These are phyloP conservation scores for Pilobolus umbonatus DNA, from an alignment of 192 early-diverging fungal genomes.

Conservation along the genomic window DNA sequence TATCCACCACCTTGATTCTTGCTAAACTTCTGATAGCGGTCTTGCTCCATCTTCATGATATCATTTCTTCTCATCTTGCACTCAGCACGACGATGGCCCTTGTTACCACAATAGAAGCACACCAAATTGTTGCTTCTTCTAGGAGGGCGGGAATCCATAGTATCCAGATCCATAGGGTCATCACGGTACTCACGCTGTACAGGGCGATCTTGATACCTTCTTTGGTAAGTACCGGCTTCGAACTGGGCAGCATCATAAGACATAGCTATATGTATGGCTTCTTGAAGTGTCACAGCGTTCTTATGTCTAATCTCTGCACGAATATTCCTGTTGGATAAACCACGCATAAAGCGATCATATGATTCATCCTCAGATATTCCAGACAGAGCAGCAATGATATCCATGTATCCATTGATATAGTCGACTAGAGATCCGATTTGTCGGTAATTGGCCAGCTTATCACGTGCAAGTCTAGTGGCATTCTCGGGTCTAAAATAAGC, in stretches of 20 bases:
- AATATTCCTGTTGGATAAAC: not conserved
- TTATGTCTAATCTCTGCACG: not conserved
- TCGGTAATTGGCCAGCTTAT: not conserved
- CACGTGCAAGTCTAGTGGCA: not conserved
- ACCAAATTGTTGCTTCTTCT: not conserved
- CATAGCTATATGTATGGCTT: not conserved
- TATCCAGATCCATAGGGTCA: not conserved
- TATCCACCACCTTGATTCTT: too few relatives aligned
- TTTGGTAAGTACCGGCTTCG: not conserved
- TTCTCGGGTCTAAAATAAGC: not conserved
- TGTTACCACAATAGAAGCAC: constrained; percentile 1
- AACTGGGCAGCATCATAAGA: not conserved
- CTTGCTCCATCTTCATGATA: constrained; percentile 2
- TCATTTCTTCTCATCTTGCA: not conserved
- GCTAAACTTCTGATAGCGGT: too few relatives aligned
- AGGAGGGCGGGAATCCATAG: not conserved
- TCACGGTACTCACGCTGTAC: not conserved
- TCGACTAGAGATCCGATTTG: not conserved
- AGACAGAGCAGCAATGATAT: not conserved
- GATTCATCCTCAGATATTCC: not conserved
- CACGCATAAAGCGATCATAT: constrained; percentile 1
- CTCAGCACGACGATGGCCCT: not conserved
- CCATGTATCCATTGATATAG: constrained; percentile 1
- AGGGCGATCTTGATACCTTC: not conserved
- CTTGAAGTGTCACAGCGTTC: not conserved